These are phyloP conservation scores for Suhomyces terraborum DNA, from an alignment of 1,139 yeast species.

Conservation along the genomic window DNA sequence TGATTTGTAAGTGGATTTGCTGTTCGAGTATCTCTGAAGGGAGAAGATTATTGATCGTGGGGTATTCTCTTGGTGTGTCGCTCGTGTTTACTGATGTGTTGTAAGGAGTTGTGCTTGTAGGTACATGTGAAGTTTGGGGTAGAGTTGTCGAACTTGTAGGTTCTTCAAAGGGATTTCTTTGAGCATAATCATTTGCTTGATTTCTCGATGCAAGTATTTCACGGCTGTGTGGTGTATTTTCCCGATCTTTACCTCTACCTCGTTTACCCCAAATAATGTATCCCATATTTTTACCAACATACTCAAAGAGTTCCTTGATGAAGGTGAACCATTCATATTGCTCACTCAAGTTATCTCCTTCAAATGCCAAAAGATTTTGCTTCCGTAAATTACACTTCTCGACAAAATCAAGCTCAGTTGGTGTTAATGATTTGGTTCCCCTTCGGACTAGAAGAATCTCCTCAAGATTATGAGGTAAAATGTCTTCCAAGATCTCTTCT, in stretches of 20 bases:
- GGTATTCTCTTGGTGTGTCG: not conserved
- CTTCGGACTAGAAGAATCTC: constrained; percentile 52
- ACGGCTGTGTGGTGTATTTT: constrained; percentile 31
- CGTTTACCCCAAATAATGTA: constrained; percentile 70
- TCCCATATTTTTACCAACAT: constrained; percentile 74
- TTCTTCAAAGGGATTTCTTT: not conserved
- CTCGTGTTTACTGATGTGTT: not conserved
- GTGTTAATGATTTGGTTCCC: constrained; percentile 49
- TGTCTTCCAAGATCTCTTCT: constrained; percentile 70
- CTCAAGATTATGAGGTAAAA: constrained; percentile 70
- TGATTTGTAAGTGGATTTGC: constrained; percentile 42
- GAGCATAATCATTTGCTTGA: constrained; percentile 1
- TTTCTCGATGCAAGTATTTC: constrained; percentile 20
- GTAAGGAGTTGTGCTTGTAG: not conserved
- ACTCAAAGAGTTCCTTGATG: constrained; percentile 73
- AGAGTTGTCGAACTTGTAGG: not conserved
- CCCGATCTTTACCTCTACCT: constrained; percentile 35
- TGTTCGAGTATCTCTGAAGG: constrained; percentile 53
- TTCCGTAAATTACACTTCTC: constrained; percentile 70
- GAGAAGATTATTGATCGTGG: constrained; percentile 31
- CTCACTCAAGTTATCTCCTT: constrained; percentile 48
- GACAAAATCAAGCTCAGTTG: constrained; percentile 72
- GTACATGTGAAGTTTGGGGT: not conserved
- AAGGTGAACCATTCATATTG: constrained; percentile 77
- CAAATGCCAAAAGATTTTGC: constrained; percentile 55